A percentile compares a stretch with the other conserved stretches of the same genome.
Conservation (phyloP, 805 yeast genomes). For the Lipomyces yamanashiensis region DNA sequence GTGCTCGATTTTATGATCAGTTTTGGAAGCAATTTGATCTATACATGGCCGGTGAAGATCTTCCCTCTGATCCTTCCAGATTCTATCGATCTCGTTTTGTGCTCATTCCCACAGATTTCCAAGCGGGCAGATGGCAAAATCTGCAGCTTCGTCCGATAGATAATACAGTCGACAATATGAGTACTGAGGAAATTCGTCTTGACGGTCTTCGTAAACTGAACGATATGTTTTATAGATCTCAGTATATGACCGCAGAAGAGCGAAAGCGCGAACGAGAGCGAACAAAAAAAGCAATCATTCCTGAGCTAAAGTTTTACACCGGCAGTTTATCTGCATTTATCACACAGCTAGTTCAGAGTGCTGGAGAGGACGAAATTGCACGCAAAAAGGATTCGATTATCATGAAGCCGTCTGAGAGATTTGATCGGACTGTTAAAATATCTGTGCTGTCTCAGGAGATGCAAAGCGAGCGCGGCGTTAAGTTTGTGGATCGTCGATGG, state of each 20-base stretch:
- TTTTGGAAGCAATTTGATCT: conserved; percentile 96
- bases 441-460: conserved; percentile 64
- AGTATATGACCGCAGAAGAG: conserved; percentile 53
- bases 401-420: conserved; percentile 44
- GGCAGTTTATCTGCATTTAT: conserved; percentile 77
- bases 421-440: conserved; percentile 57
- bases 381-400: conserved; percentile 49
- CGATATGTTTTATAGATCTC: conserved; percentile 62
- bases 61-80: conserved; percentile 56
- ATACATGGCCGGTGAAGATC: conserved; percentile 84
- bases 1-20: conserved; percentile 49
- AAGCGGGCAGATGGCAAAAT: conserved; percentile 51
- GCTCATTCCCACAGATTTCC: conserved; percentile 76
- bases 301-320: conserved; percentile 85
- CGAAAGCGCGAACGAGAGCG: conserved; percentile 25
- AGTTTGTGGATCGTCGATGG: conserved; percentile 83
- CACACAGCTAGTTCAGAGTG: conserved; percentile 55
- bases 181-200: conserved; percentile 85
- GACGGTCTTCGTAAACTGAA: conserved; percentile 80
- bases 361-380: conserved; percentile 40
- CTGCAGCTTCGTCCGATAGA: conserved; percentile 22
- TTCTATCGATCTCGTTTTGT: conserved; percentile 81
- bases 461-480: conserved; percentile 63
- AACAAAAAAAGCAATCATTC: conserved; percentile 56
- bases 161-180: conserved; percentile 56